Percentiles rank a stretch among this genome's conserved stretches.
phyloP scores from a whole-genome alignment of 176 grass and related monocot genomes.

The Alopecurus myosuroides region DNA sequence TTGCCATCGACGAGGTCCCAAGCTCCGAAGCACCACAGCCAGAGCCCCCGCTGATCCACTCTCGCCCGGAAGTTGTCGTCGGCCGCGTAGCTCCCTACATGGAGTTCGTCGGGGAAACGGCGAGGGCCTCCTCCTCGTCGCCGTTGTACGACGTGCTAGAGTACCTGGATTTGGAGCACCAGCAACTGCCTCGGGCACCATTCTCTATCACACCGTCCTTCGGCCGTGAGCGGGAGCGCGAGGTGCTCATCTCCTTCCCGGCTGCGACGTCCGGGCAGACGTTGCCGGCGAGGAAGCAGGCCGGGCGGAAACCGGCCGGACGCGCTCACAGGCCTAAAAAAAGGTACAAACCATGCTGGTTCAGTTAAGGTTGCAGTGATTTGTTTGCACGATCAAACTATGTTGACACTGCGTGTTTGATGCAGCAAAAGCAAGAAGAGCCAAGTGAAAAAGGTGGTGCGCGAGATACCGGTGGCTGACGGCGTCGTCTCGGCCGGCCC shows the following conservation, averaged over 20 bases:
- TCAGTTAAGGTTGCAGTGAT: too few species aligned
- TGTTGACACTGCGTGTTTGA: neutral
- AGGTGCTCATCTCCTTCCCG: conserved; percentile 22
- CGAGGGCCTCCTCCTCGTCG: neutral
- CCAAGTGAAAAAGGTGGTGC: conserved; percentile 77
- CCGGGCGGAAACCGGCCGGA: conserved; percentile 34
- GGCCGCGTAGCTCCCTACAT: neutral
- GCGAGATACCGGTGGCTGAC: conserved; percentile 57
- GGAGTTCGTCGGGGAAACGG: neutral
- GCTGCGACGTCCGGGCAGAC: conserved; percentile 11
- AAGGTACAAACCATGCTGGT: too few species aligned
- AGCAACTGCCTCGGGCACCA: neutral
- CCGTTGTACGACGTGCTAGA: conserved; percentile 5
- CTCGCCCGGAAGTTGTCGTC: neutral
- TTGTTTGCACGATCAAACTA: too few species aligned
- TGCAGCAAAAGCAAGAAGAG: conserved; percentile 73
- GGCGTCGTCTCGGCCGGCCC: conserved; percentile 46
- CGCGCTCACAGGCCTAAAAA: too few species aligned
- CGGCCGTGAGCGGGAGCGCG: neutral
- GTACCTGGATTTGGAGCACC: conserved; percentile 31
- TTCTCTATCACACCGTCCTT: conserved; percentile 24
- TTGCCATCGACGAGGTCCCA: neutral
- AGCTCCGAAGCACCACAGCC: neutral
- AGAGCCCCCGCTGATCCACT: neutral
- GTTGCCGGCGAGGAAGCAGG: neutral